Conservation (phyloP, 2,329 filamentous ascomycete genomes). For the Kalmusia sp. region DNA sequence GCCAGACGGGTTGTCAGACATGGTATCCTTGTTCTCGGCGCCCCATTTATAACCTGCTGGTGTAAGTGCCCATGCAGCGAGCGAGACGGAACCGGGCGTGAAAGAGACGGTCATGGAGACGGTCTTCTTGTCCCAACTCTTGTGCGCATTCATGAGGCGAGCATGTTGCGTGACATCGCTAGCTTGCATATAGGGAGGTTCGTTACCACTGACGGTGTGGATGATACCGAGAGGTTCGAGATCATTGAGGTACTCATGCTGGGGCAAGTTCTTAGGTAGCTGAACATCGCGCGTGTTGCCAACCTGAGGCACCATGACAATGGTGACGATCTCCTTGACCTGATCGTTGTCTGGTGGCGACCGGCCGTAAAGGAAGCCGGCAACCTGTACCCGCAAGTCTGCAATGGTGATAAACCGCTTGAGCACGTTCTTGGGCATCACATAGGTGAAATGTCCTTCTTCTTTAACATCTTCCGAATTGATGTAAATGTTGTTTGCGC, state of each 20-base stretch:
- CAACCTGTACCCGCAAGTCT: slow-evolving; percentile 94
- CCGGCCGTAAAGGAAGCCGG: slow-evolving; percentile 91
- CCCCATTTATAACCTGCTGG: slow-evolving; percentile 97
- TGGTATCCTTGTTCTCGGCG: slow-evolving; percentile 90
- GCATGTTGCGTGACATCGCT: slow-evolving; percentile 94
- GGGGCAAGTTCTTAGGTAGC: slow-evolving; percentile 85
- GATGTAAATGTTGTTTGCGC: slow-evolving; percentile 98
- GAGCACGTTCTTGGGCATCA: slow-evolving; percentile 98
- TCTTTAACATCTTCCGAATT: slow-evolving; percentile 92
- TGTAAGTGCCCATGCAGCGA: slow-evolving; percentile 92
- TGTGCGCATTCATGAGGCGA: slow-evolving; percentile 83
- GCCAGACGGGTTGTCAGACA: slow-evolving; percentile 91
- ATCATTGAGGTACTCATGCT: slow-evolving; percentile 85
- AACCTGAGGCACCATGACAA: slow-evolving; percentile 97
- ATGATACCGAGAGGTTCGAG: slow-evolving; percentile 94
- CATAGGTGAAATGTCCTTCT: slow-evolving; percentile 88
- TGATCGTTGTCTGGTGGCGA: slow-evolving; percentile 94
- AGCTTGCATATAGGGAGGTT: slow-evolving; percentile 95
- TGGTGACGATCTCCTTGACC: slow-evolving; percentile 95
- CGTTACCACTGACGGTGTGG: slow-evolving; percentile 93
- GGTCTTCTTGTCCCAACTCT: slow-evolving; percentile 85
- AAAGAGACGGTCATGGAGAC: slow-evolving; percentile 96
- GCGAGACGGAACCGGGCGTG: slow-evolving; percentile 93
- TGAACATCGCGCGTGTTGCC: slow-evolving; percentile 92
- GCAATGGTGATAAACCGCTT: slow-evolving; percentile 98